A percentile compares a stretch with the other conserved stretches of the same genome.
phyloP scores from a whole-genome alignment of 371 early-diverging fungal genomes.

The Mucor sp. region DNA sequence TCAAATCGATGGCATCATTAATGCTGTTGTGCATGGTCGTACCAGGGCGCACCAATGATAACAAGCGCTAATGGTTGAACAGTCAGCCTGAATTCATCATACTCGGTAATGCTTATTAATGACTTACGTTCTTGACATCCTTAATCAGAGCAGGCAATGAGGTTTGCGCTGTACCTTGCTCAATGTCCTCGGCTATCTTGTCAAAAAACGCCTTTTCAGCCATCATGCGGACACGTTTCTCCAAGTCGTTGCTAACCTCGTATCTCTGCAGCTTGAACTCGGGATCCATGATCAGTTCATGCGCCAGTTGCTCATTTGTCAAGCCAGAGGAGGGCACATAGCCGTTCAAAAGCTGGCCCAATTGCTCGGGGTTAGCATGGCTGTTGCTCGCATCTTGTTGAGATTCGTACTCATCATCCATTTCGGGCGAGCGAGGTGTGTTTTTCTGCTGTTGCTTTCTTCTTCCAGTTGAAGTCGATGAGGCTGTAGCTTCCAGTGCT shows the following conservation, averaged over 20 bases:
- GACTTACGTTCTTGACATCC: constrained; percentile 60
- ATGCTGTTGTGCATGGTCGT: constrained; percentile 43
- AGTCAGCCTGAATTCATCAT: neutral
- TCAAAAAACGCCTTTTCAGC: constrained; percentile 73
- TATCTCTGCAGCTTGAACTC: constrained; percentile 60
- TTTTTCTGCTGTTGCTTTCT: constrained; percentile 13
- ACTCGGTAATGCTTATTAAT: neutral
- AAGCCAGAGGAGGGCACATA: constrained; percentile 20
- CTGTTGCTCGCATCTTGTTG: neutral
- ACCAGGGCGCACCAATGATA: constrained; percentile 36
- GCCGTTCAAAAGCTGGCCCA: constrained; percentile 27
- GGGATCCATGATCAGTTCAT: constrained; percentile 79
- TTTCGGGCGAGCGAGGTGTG: constrained; percentile 21
- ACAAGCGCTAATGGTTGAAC: constrained; percentile 32
- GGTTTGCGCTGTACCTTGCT: constrained; percentile 33
- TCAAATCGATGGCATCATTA: constrained; percentile 61
- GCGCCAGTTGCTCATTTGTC: constrained; percentile 73
- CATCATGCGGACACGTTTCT: constrained; percentile 53
- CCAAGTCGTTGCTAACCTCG: constrained; percentile 33
- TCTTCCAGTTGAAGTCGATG: constrained; percentile 17
- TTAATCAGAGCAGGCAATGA: constrained; percentile 51
- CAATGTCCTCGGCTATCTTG: constrained; percentile 52
- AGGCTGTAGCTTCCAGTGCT: constrained; percentile 17
- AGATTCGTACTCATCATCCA: constrained; percentile 3
- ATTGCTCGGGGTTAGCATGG: constrained; percentile 20